phyloP scores from a whole-genome alignment of 2,329 filamentous ascomycete species.

The Alternaria hordeiaustralica region DNA sequence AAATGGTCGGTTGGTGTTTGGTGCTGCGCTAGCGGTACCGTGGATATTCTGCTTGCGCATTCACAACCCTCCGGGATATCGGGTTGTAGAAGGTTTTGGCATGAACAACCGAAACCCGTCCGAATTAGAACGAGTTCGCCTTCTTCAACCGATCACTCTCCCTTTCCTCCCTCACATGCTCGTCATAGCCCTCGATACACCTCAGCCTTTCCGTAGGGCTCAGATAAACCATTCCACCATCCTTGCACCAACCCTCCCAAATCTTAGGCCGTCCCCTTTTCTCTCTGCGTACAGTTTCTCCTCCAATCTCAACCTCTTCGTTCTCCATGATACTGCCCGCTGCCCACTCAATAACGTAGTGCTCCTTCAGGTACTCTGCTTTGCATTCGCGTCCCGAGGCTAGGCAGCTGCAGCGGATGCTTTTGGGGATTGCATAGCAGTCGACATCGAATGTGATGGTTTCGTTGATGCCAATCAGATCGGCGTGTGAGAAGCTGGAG shows the following conservation, averaged over 20 bases:
- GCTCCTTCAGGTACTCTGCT: neutral
- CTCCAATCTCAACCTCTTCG: neutral
- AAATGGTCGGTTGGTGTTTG: neutral
- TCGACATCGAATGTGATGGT: neutral
- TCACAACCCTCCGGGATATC: neutral
- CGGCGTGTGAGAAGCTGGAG: neutral
- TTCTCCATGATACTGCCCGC: neutral
- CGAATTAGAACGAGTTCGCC: neutral
- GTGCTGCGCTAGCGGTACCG: neutral
- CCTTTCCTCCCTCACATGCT: neutral
- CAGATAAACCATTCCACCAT: neutral
- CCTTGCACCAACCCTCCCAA: neutral
- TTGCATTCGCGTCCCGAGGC: neutral
- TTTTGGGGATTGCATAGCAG: neutral
- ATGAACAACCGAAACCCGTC: neutral
- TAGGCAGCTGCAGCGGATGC: neutral
- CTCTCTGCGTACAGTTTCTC: neutral
- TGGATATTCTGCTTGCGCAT: neutral
- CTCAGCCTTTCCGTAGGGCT: neutral
- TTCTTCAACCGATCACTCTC: neutral
- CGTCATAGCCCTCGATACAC: neutral
- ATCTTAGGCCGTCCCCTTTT: neutral
- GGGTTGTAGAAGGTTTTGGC: no score
- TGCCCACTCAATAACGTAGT: neutral
- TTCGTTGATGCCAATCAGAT: neutral